Conservation (phyloP, 805 yeast genomes). For the Hanseniaspora nectarophila region DNA sequence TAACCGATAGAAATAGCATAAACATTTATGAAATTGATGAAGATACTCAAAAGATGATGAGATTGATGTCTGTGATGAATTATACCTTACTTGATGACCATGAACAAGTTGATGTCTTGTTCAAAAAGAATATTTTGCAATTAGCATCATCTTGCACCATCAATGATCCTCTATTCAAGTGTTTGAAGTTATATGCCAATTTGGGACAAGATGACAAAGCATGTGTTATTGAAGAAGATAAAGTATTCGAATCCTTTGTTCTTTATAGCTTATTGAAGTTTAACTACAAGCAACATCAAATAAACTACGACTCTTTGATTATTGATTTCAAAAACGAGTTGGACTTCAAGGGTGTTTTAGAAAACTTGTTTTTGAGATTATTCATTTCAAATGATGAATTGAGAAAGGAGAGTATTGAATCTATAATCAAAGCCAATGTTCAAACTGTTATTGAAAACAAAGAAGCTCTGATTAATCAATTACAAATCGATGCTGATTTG, state of each 20-base stretch:
- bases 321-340: background rate
- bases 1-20: background rate
- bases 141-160: background rate
- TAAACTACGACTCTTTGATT: background rate
- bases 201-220: background rate
- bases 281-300: background rate
- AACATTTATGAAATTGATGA: background rate
- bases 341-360: slow-evolving; percentile 25
- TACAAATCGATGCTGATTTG: background rate
- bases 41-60: background rate
- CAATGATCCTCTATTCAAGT: background rate
- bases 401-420: slow-evolving; percentile 24
- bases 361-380: slow-evolving; percentile 38
- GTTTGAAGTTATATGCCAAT: background rate
- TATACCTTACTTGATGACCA: background rate
- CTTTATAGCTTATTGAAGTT: background rate
- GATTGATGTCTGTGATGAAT: background rate
- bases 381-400: slow-evolving; percentile 29
- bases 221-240: background rate
- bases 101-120: background rate
- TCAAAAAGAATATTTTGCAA: background rate
- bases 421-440: slow-evolving; percentile 22
- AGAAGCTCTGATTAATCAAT: background rate
- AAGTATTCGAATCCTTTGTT: background rate
- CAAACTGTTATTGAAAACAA: background rate